Evolutionary conservation across 2,329 filamentous ascomycete species (phyloP).

Genomic region (Fusarium sp.): DNA sequence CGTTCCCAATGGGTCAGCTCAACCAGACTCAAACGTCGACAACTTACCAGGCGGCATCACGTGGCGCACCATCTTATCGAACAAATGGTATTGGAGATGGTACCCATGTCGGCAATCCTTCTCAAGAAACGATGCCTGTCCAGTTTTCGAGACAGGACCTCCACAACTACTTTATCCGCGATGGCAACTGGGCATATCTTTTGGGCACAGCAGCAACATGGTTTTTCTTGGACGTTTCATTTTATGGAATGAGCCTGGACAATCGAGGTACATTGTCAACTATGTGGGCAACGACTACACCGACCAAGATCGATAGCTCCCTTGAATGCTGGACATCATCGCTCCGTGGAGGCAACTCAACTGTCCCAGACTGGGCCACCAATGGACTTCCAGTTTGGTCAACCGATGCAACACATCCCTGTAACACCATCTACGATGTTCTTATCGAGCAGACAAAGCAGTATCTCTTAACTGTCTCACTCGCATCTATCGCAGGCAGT

Average conservation of each 20-base stretch:
- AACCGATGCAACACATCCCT: constrained; percentile 61
- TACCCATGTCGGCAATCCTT: constrained; percentile 48
- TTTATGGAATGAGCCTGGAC: constrained; percentile 65
- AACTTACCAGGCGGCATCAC: constrained; percentile 44
- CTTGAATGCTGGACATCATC: constrained; percentile 63
- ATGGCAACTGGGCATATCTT: constrained; percentile 53
- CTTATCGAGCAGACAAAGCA: constrained; percentile 65
- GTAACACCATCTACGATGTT: constrained; percentile 64
- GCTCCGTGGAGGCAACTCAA: constrained; percentile 57
- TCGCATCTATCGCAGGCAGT: constrained; percentile 64
- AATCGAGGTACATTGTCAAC: constrained; percentile 54
- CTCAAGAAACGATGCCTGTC: constrained; percentile 55
- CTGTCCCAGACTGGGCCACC: constrained; percentile 56
- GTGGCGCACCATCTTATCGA: constrained; percentile 35
- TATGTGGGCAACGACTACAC: constrained; percentile 53
- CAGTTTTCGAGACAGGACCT: constrained; percentile 63
- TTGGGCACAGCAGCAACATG: constrained; percentile 60
- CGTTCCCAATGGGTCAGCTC: constrained; percentile 39
- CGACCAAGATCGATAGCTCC: constrained; percentile 50
- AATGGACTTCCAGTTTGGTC: constrained; percentile 61
- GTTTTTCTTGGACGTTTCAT: constrained; percentile 66
- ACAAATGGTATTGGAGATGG: constrained; percentile 32
- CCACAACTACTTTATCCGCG: constrained; percentile 62
- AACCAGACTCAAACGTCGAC: constrained; percentile 30
- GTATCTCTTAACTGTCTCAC: constrained; percentile 63